Evolutionary conservation across 225 moss, liverwort and hornwort genomes (phyloP), one percentile per base, ranked within the genome.

Genomic region (Bryum argenteum): DNA sequence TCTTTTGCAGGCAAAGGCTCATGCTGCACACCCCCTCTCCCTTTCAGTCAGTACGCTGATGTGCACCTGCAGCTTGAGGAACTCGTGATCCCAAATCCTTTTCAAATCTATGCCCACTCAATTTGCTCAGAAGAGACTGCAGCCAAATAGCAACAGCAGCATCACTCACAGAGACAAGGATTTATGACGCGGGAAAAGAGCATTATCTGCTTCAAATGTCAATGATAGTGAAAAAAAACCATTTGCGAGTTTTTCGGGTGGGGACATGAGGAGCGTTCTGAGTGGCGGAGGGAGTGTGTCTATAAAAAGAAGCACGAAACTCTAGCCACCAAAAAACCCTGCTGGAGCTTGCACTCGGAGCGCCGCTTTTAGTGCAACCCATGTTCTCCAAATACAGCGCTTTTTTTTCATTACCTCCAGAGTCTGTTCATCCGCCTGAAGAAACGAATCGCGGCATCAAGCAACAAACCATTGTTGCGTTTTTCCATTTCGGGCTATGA

Each of bases 311-410:
- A 43, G 8, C 9, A 54, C 71, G 54, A 28, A 58, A 41, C 26
- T 50, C n/a, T 22, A 69, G 69, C 28, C 8, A 28, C 50, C 23
- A 40, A 24, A 55, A 52, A 41, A 40, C 57, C 15, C 15, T 19
- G 71, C 21, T 21, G 7, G 17, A 41, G 59, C 19, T 7, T 69
- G 52, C 53, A 41, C 84, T 79, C 63, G 82, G 85, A 82, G 82
- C 79, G 79, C 85, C 82, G 74, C 69, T 22, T 74, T 71, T 53
- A 28, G 45, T 71, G 85, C 78, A 42, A 20, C 70, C 67, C 65
- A 21, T 70, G 73, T 53, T 68, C 76, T 53, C 51, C 24, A 24
- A 58, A 58, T 11, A 42, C 45, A 14, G 54, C 24, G 17, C 20
- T 3, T 39, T 51, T 16, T 54, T 58, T 48, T 76, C 50, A 56